Percentiles rank a stretch among this genome's conserved stretches.
Conservation (phyloP, 2,329 filamentous ascomycete species). For the Phyllosticta citrichinensis region DNA sequence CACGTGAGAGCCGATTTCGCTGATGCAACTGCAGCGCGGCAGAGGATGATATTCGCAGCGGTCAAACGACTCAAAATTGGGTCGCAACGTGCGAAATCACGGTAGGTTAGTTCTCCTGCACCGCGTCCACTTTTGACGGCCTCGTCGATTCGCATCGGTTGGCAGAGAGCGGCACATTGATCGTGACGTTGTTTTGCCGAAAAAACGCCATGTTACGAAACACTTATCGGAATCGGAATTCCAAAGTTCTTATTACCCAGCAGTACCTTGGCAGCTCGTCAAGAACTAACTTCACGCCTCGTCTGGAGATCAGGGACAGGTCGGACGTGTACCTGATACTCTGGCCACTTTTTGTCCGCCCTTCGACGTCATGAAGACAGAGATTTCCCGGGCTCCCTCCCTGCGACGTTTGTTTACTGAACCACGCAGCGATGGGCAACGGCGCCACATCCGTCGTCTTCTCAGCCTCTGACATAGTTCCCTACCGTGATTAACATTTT, state of each 20-base stretch:
- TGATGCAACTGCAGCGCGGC: neutral
- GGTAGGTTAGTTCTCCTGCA: neutral
- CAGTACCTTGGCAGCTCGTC: neutral
- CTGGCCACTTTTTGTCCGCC: neutral
- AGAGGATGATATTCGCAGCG: neutral
- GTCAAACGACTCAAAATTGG: neutral
- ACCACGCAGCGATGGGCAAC: neutral
- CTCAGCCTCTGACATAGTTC: neutral
- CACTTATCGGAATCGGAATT: neutral
- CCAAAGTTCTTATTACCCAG: neutral
- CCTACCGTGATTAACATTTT: neutral
- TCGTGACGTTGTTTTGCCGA: neutral
- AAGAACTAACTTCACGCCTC: neutral
- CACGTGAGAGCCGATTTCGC: neutral
- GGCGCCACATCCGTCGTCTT: neutral
- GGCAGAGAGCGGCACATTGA: neutral
- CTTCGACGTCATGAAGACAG: neutral
- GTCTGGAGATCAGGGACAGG: neutral
- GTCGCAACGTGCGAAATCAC: neutral
- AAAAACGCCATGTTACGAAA: neutral
- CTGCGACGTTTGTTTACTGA: neutral
- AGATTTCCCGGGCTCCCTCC: neutral
- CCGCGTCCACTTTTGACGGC: neutral
- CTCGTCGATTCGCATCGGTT: neutral
- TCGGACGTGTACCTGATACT: neutral